Evolutionary conservation across 495 filamentous ascomycete genomes (phyloP), one percentile per base, ranked within the genome.

Genomic region (Annulohypoxylon maeteangense): DNA sequence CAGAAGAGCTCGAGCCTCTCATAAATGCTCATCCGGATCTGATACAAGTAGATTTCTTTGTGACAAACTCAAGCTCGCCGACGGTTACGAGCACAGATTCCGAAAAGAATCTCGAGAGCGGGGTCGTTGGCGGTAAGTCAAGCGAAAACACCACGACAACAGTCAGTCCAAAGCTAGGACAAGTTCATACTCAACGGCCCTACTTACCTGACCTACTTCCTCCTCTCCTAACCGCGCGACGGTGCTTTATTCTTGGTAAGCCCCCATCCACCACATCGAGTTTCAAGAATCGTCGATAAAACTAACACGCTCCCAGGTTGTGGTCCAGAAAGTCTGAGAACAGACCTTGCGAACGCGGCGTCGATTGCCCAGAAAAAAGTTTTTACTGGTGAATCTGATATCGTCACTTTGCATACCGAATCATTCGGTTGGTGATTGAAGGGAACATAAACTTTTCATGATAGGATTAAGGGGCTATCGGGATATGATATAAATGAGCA

Each of bases 381-480:
- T 3, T 83, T 88, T 81, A 76, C 70, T 7, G 85, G 86, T 38
- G 80, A 84, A 12, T 57, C 60, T 18, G 90, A 93, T 62, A 90
- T 93, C 79, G 84, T 94, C 45, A 91, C 89, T 72, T 71, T 94
- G 70, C 91, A 93, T 81, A 87, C 90, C 7, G 91, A 93, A 79
- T 92, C 72, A 27, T 77, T 77, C 45, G 75, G 75, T 3, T 77
- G 75, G 75, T 77, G 57, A 68, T 27, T 58, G 16, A 53, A 34
- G 29, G 20, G 40, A 6, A 10, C 10, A 23, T 38, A 12, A 22
- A n/a, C 29, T 25, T 4, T 34, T 47, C 8, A 7, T 47, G 54
- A 11, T 20, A 20, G 53, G 16, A 8, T 2, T 34, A 20, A 4
- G 36, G 36, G 20, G 18, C 1, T 10, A 40, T 1, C 1, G 7